Base-by-base conservation (phyloP, 371 early-diverging fungal species). In the Lichtheimia ornata region DNA sequence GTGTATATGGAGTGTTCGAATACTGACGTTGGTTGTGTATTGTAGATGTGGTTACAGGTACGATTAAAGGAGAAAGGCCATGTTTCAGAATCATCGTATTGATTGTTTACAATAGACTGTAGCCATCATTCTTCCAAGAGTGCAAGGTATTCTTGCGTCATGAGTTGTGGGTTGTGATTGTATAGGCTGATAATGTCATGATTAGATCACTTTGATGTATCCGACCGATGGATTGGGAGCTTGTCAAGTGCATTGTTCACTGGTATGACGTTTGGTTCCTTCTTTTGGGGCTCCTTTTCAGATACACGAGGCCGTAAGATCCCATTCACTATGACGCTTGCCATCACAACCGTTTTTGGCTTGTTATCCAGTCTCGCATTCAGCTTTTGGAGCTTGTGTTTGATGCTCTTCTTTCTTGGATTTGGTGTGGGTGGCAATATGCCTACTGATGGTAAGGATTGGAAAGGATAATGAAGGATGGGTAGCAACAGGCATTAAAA, bases 391-490 rank as follows among this genome's bases (percentile, higher is more conserved):
- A 67, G 81, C 35, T 71, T 92, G 17, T 92, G 90, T 61, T 25
- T 85, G 12, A 71, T 84, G 28, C 66, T 92, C 2, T 84, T 90
- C 50, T 83, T 81, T 5, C 74, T 93, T 56, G 94, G 93, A 3
- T 86, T 91, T 69, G 94, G 93, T 14, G 91, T 94, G 30, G 94
- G 94, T 51, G 94, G 95, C 27, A 94, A 93, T 64, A 87, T 93
- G 85, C 93, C 94, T n/a, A 92, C 92, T 20, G 91, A 92, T 76
- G 87, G 88, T 84, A 79, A 60, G 60, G 2, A 22, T 22, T 22
- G 22, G 22, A 13, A 14, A 17, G 18, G 20, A 4, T 20, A 14
- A 13, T 24, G 27, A 11, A 42, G 1, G 12, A 15, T 7, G 18
- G 22, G 3, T 13, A 18, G 4, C 6, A 27, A 17, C 59, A 49